Evolutionary conservation across 805 yeast species (phyloP).

Genomic region (Saccharomycopsis malanga): DNA sequence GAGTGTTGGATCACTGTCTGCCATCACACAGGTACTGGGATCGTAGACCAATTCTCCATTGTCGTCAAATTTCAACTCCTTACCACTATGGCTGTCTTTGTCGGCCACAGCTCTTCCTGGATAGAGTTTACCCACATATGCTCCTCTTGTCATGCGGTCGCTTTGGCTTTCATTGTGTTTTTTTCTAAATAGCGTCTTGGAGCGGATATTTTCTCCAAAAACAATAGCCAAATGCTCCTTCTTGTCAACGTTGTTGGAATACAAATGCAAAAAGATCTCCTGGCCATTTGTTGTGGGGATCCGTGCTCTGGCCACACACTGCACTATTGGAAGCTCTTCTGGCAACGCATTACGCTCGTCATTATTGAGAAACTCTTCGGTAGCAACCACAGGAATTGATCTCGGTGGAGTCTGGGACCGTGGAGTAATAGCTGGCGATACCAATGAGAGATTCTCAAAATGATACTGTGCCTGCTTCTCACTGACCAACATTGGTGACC

Average conservation of each 20-base stretch:
- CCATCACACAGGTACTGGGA: slow-evolving; percentile 25
- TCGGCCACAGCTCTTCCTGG: slow-evolving; percentile 82
- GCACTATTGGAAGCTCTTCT: slow-evolving; percentile 56
- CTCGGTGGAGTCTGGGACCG: slow-evolving; percentile 1
- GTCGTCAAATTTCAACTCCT: slow-evolving; percentile 35
- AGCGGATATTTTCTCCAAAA: slow-evolving; percentile 86
- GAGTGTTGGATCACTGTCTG: slow-evolving; percentile 43
- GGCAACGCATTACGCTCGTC: slow-evolving; percentile 42
- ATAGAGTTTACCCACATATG: slow-evolving; percentile 80
- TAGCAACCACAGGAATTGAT: slow-evolving; percentile 12
- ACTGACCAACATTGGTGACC: too few relatives aligned
- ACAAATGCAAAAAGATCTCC: slow-evolving; percentile 86
- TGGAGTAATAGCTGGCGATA: slow-evolving; percentile 18
- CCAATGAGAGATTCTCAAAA: slow-evolving; percentile 16
- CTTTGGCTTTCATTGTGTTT: slow-evolving; percentile 72
- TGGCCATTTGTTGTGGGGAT: slow-evolving; percentile 95
- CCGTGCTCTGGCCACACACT: slow-evolving; percentile 89
- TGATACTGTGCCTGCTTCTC: not conserved
- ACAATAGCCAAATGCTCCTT: slow-evolving; percentile 97
- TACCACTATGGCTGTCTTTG: slow-evolving; percentile 38
- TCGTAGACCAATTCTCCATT: slow-evolving; percentile 32
- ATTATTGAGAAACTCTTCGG: slow-evolving; percentile 2
- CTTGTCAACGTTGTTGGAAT: slow-evolving; percentile 75
- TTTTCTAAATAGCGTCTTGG: slow-evolving; percentile 57
- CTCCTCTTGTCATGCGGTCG: slow-evolving; percentile 98